A percentile compares a stretch with the other conserved stretches of the same genome.
These are phyloP conservation scores for Solanum rostratum DNA, from an alignment of 257 asterid species.

Conservation along the genomic window DNA sequence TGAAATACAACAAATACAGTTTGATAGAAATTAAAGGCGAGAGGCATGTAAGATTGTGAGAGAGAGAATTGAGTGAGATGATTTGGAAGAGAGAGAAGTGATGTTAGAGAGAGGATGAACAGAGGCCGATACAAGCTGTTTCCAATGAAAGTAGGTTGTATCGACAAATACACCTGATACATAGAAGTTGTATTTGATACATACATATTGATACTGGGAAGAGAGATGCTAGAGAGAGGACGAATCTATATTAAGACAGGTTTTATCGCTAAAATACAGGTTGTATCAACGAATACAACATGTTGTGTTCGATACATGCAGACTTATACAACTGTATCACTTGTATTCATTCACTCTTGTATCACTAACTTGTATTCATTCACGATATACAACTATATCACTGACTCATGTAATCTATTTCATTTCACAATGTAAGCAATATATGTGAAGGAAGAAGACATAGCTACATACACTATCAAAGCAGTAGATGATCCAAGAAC, in stretches of 20 bases:
- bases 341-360: not conserved
- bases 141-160: not conserved
- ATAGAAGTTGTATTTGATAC: not conserved
- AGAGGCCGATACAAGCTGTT: not conserved
- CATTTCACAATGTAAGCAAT: conserved; percentile 20
- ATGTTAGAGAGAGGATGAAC: not conserved
- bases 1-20: not conserved
- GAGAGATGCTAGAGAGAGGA: not conserved
- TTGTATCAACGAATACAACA: not conserved
- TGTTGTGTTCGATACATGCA: not conserved
- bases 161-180: not conserved
- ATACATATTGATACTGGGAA: not conserved
- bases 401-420: not conserved
- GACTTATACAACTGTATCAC: not conserved
- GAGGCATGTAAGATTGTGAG: not conserved
- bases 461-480: conserved; percentile 46
- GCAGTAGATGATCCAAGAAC: conserved; percentile 66
- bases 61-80: not conserved
- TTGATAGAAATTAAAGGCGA: not conserved
- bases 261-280: not conserved
- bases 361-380: not conserved
- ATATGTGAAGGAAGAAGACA: conserved; percentile 46
- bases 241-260: not conserved
- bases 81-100: not conserved
- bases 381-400: not conserved